phyloP scores from a whole-genome alignment of 441 rosid genomes.

The Pelargonium cotyledonis region DNA sequence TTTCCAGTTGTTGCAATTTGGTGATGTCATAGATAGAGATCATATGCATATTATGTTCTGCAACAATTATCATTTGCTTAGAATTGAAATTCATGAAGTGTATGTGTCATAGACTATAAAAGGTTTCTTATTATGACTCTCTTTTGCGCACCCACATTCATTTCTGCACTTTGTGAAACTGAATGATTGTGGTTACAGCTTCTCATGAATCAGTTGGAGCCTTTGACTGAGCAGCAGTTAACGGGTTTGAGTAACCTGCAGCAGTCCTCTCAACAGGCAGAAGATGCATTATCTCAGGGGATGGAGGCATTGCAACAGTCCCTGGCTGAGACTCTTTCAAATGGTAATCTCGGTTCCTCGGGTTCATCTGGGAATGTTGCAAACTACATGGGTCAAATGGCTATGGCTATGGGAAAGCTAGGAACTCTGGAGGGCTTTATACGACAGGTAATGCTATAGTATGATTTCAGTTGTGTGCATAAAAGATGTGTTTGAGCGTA shows the following conservation, averaged over 20 bases:
- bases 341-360: conserved; percentile 75
- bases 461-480: background rate
- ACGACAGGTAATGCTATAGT: conserved; percentile 48
- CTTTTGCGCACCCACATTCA: background rate
- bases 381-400: conserved; percentile 99
- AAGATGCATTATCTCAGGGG: conserved; percentile 95
- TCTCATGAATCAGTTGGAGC: conserved; percentile 78
- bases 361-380: conserved; percentile 88
- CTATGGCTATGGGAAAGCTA: conserved; percentile 98
- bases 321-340: conserved; percentile 76
- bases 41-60: background rate
- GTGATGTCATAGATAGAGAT: too few species aligned
- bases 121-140: background rate
- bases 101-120: background rate
- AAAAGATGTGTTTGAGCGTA: background rate
- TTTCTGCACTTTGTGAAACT: background rate
- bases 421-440: conserved; percentile 91
- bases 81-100: background rate
- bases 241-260: conserved; percentile 66
- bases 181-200: conserved; percentile 45
- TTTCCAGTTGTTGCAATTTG: background rate
- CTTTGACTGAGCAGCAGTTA: conserved; percentile 85
- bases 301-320: conserved; percentile 97
- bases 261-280: conserved; percentile 96
- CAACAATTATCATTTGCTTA: background rate